phyloP scores from a whole-genome alignment of 768 basidiomycete genomes.

The Exsudoporus frostii region DNA sequence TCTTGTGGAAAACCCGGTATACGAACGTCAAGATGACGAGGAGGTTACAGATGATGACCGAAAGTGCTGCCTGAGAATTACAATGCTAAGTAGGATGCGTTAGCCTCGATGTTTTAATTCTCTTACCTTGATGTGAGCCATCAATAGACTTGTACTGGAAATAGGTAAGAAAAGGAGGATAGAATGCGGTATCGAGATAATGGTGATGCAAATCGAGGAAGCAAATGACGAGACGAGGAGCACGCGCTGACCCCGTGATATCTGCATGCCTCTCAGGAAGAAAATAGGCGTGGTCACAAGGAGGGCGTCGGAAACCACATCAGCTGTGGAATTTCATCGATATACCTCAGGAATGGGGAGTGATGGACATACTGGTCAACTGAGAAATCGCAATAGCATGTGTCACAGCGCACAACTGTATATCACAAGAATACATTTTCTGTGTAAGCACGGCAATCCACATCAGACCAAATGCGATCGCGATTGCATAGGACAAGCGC shows the following conservation, averaged over 20 bases:
- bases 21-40: slow-evolving; percentile 18
- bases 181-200: slow-evolving; percentile 12
- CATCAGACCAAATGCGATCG: slow-evolving; percentile 12
- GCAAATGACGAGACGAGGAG: slow-evolving; percentile 20
- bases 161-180: slow-evolving; percentile 7
- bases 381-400: slow-evolving; percentile 9
- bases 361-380: slow-evolving; percentile 10
- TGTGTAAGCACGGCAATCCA: slow-evolving; percentile 5
- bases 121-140: slow-evolving; percentile 20
- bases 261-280: slow-evolving; percentile 12
- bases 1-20: slow-evolving; percentile 10
- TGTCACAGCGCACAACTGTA: not conserved
- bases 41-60: slow-evolving; percentile 21
- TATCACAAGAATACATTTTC: slow-evolving; percentile 4
- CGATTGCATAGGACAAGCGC: not conserved
- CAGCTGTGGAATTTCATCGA: slow-evolving; percentile 10
- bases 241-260: slow-evolving; percentile 12
- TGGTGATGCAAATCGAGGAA: slow-evolving; percentile 20
- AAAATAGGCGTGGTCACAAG: slow-evolving; percentile 15
- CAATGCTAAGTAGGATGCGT: not conserved
- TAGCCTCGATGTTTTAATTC: not conserved
- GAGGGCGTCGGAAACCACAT: slow-evolving; percentile 15
- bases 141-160: slow-evolving; percentile 1
- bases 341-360: not conserved
- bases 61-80: slow-evolving; percentile 17